These are phyloP conservation scores for Mucor indicus DNA, from an alignment of 371 early-diverging fungal species.

Conservation along the genomic window DNA sequence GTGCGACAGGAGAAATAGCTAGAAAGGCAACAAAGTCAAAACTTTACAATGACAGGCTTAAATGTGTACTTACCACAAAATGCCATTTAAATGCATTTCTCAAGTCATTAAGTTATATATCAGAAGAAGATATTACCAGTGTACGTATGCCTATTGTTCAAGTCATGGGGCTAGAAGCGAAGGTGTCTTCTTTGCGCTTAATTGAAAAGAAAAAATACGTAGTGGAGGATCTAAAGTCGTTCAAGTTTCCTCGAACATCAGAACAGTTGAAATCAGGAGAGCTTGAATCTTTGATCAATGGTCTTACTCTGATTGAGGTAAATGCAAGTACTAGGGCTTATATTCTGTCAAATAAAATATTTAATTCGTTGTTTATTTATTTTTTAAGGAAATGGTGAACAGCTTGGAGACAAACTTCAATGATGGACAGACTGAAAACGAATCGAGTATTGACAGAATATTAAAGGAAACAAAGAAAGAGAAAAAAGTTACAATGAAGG, in stretches of 20 bases:
- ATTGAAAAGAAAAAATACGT: constrained; percentile 10
- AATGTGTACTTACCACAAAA: constrained; percentile 8
- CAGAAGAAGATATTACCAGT: constrained; percentile 3
- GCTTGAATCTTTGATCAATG: constrained; percentile 19
- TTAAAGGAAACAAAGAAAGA: constrained; percentile 4
- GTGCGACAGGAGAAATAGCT: constrained; percentile 4
- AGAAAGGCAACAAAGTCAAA: constrained; percentile 7
- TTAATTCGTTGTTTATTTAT: constrained; percentile 7
- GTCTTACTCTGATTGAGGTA: constrained; percentile 17
- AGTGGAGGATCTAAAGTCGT: constrained; percentile 13
- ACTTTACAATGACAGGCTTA: constrained; percentile 5
- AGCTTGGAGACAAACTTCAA: constrained; percentile 8
- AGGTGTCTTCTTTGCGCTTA: constrained; percentile 6
- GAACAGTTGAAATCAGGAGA: constrained; percentile 11
- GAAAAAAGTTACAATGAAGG: constrained; percentile 6
- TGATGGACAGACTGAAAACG: constrained; percentile 7
- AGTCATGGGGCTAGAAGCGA: constrained; percentile 13
- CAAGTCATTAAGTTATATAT: constrained; percentile 3
- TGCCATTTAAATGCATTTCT: constrained; percentile 17
- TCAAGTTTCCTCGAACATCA: constrained; percentile 12
- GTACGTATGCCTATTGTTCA: constrained; percentile 10
- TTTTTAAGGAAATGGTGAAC: constrained; percentile 9
- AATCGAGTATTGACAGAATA: constrained; percentile 9
- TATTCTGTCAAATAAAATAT: constrained; percentile 8
- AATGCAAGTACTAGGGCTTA: constrained; percentile 10